Conservation (phyloP, 2,329 filamentous ascomycete species). For the Diaporthe humulicola region DNA sequence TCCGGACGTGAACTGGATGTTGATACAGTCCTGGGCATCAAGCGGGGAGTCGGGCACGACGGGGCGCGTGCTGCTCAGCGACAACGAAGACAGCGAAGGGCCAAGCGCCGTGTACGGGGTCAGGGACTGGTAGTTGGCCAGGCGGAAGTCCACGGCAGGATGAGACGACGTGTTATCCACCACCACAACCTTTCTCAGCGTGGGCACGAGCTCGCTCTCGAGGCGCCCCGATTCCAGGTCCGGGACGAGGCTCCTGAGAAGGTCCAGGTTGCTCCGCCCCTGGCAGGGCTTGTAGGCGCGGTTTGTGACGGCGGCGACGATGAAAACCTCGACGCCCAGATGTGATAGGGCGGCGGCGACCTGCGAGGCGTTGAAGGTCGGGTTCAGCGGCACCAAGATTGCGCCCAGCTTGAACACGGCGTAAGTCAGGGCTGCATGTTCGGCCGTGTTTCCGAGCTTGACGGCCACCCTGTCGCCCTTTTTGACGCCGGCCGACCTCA, state of each 20-base stretch:
- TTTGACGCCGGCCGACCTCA: constrained; percentile 77
- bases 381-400: constrained; percentile 92
- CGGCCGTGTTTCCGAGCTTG: constrained; percentile 85
- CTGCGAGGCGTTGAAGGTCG: constrained; percentile 85
- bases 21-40: constrained; percentile 79
- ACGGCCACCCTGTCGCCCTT: constrained; percentile 90
- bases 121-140: constrained; percentile 56
- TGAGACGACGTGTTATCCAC: constrained; percentile 79
- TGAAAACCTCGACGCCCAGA: constrained; percentile 78
- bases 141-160: constrained; percentile 58
- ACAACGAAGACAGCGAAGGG: constrained; percentile 29
- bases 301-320: constrained; percentile 91
- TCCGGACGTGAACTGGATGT: constrained; percentile 98
- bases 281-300: constrained; percentile 74
- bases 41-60: constrained; percentile 62
- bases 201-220: constrained; percentile 70
- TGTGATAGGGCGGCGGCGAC: constrained; percentile 83
- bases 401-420: constrained; percentile 95
- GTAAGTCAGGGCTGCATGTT: constrained; percentile 89
- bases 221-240: constrained; percentile 52
- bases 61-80: constrained; percentile 45
- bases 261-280: constrained; percentile 65
- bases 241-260: constrained; percentile 61
- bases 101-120: constrained; percentile 59
- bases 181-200: constrained; percentile 78